Conservation (phyloP, 768 basidiomycete genomes). For the Suillus placidus region DNA sequence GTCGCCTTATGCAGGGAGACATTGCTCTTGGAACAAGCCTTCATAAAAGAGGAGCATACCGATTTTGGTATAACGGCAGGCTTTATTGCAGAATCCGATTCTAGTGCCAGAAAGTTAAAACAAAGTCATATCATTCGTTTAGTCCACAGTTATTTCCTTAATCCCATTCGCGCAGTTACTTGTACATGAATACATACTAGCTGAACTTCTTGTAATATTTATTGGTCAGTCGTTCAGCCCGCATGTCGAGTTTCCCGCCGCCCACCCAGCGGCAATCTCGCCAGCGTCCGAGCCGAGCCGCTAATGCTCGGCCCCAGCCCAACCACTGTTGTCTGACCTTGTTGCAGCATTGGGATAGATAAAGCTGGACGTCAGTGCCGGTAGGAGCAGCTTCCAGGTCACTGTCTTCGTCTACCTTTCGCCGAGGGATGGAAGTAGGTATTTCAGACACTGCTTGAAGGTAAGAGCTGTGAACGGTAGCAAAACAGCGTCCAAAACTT, state of each 20-base stretch:
- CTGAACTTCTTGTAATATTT: no score
- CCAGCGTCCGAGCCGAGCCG: not conserved
- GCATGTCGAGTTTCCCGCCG: not conserved
- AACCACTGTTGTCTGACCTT: not conserved
- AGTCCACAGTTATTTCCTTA: no score
- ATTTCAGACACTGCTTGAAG: slow-evolving; percentile 32
- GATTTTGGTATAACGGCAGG: slow-evolving; percentile 65
- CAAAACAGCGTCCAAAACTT: slow-evolving; percentile 9
- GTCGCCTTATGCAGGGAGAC: slow-evolving; percentile 63
- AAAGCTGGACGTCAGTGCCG: slow-evolving; percentile 41
- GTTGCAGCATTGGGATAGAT: no score
- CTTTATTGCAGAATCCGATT: slow-evolving; percentile 19
- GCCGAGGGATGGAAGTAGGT: slow-evolving; percentile 28
- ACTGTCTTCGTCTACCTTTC: slow-evolving; percentile 36
- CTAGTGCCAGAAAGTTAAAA: no score
- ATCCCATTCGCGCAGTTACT: no score
- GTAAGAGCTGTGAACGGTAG: not conserved
- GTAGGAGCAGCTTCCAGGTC: slow-evolving; percentile 61
- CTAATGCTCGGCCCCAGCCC: not conserved
- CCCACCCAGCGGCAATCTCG: not conserved
- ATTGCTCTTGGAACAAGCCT: slow-evolving; percentile 74
- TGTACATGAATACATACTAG: no score
- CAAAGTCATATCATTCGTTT: no score
- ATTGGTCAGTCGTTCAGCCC: not conserved
- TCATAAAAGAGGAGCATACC: slow-evolving; percentile 65